Conservation (phyloP, 768 basidiomycete species). For the Mrakia frigida region DNA sequence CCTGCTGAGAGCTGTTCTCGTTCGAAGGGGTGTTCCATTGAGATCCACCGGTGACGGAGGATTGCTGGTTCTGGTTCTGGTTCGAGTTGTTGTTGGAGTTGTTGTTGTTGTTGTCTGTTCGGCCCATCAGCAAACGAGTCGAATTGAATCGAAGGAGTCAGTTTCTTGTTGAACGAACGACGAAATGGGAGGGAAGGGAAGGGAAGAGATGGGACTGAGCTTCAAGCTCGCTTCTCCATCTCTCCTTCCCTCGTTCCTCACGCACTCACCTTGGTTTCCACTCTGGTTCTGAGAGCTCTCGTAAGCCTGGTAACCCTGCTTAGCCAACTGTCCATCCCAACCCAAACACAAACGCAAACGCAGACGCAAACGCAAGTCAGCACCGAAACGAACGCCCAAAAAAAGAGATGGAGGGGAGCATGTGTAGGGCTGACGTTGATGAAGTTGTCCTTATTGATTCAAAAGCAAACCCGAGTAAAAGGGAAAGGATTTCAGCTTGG, state of each 20-base stretch:
- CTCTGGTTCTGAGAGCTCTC: slow-evolving; percentile 11
- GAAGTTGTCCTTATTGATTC: no score
- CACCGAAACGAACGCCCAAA: no score
- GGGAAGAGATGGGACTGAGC: not conserved
- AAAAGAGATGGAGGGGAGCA: no score
- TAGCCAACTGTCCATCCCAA: slow-evolving; percentile 24
- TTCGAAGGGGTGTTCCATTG: slow-evolving; percentile 25
- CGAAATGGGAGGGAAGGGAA: not conserved
- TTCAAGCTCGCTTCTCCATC: not conserved
- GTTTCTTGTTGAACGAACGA: no score
- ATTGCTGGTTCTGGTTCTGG: slow-evolving; percentile 3
- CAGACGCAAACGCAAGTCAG: no score
- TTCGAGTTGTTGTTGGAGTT: not conserved
- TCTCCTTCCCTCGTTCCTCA: not conserved
- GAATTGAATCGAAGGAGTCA: not conserved
- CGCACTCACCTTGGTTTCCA: slow-evolving; percentile 5
- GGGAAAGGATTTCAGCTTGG: no score
- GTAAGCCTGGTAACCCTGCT: slow-evolving; percentile 33
- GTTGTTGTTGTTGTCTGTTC: not conserved
- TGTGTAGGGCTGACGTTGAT: no score
- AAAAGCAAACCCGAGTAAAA: no score
- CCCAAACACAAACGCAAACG: no score
- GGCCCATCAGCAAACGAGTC: not conserved
- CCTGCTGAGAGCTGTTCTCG: slow-evolving; percentile 16
- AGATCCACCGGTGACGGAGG: slow-evolving; percentile 16